Base-by-base conservation (phyloP, 176 grass and related monocot genomes). In the Cenchrus fungigraminus region DNA sequence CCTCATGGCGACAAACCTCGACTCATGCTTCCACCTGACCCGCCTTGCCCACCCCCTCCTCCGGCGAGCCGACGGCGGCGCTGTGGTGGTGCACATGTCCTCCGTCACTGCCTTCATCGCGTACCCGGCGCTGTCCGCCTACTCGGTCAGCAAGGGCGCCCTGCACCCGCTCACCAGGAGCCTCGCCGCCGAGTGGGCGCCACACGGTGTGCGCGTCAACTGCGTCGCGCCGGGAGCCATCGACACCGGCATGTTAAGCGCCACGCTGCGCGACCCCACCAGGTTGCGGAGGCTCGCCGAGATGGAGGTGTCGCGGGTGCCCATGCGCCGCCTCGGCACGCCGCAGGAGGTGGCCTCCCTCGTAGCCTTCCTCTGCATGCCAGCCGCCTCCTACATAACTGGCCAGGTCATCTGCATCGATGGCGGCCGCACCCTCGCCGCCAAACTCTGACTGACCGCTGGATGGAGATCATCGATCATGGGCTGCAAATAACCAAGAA, bases 21-120 rank as follows among this genome's bases (percentile, higher is more conserved):
- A 88, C 28, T 65, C 90, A 3, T 76, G 65, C 51, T 91, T 85
- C 73, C 86, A 91, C 83, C 82, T 88, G 50, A 67, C 71, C 55
- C 78, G 77, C 57, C 86, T 91, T 22, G 86, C 86, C 46, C 82
- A 88, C 71, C 86, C 90, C 34, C 90, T 91, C 47, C 82, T 91
- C 54, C 61, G n/a, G 3, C 42, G 43, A 16, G 78, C 34, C 0
- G 4, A 40, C 1, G 77, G 77, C 2, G n/a, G 64, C 44, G 73
- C 65, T 72, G 68, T 8, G 37, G 78, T 91, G 19, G 77, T 88
- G 10, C 32, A 78, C 86, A 85, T 84, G 60, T 91, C 86, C 40
- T 82, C 82, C 65, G 34, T 88, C 6, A 60, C 78, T 1, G 78
- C 73, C 77, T 34, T 78, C 65, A 44, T 83, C 45, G 74, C 73